phyloP scores from a whole-genome alignment of 2,329 filamentous ascomycete genomes.

The Ramularia collo-cygni region DNA sequence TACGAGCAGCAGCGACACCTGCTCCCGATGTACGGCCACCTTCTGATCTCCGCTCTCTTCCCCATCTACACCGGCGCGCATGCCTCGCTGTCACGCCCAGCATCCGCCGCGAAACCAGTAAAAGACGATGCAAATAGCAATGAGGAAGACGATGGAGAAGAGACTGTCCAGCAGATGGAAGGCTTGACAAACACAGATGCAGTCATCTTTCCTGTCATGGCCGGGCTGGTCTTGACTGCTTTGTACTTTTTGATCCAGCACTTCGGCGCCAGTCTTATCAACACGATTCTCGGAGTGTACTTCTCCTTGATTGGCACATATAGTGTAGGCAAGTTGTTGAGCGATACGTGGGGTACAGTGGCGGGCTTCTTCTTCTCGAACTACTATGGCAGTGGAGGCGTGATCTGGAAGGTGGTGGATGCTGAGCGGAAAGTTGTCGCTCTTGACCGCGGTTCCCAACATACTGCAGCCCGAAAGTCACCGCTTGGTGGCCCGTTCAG shows the following conservation, averaged over 20 bases:
- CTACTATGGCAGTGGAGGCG: conserved; percentile 52
- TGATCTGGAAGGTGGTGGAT: conserved; percentile 43
- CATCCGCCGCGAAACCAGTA: conserved; percentile 63
- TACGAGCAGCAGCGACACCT: conserved; percentile 31
- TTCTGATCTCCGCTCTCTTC: conserved; percentile 63
- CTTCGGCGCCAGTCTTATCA: conserved; percentile 74
- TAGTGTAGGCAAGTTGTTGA: conserved; percentile 64
- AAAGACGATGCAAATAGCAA: conserved; percentile 32
- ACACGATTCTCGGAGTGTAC: conserved; percentile 75
- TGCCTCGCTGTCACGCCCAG: conserved; percentile 74
- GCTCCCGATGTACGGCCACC: conserved; percentile 53
- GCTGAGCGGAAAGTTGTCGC: conserved; percentile 28
- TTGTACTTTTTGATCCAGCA: conserved; percentile 88
- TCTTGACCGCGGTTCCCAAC: conserved; percentile 4
- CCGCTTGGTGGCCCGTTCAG: conserved; percentile 49
- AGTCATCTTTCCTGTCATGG: conserved; percentile 74
- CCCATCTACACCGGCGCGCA: conserved; percentile 82
- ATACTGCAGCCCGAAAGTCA: conserved; percentile 29
- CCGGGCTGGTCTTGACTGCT: conserved; percentile 62
- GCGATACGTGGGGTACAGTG: conserved; percentile 60
- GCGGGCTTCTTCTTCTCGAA: conserved; percentile 66
- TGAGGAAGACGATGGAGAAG: conserved; percentile 48
- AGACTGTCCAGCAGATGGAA: conserved; percentile 54
- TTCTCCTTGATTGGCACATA: conserved; percentile 75
- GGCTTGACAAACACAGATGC: conserved; percentile 71